These are phyloP conservation scores for Solanum tacnaense DNA, from an alignment of 257 asterid species.

Conservation along the genomic window DNA sequence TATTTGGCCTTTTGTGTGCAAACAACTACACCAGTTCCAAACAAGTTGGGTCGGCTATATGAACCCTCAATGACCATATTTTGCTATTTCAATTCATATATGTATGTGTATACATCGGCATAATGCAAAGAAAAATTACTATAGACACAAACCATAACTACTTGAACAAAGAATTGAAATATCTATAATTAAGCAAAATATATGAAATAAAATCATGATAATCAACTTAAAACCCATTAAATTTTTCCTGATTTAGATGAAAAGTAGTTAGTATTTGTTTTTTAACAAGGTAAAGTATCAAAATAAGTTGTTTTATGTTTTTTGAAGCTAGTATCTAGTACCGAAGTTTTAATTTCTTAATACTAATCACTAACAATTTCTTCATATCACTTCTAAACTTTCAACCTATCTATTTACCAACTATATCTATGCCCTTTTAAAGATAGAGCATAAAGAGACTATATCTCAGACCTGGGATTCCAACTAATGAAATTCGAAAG, in stretches of 20 bases:
- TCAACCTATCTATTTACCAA: neutral
- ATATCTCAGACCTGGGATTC: neutral
- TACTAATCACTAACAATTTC: neutral
- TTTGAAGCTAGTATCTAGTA: neutral
- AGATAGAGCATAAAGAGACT: neutral
- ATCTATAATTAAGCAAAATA: neutral
- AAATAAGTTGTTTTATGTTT: neutral
- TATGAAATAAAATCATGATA: neutral
- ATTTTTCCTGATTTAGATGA: neutral
- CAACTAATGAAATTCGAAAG: neutral
- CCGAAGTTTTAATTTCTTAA: neutral
- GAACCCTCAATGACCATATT: neutral
- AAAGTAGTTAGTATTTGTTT: neutral
- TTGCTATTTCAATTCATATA: neutral
- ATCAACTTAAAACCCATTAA: neutral
- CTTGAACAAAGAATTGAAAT: neutral
- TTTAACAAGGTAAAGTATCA: neutral
- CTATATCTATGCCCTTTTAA: neutral
- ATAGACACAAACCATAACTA: neutral
- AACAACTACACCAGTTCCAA: neutral
- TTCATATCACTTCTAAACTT: neutral
- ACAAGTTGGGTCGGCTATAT: neutral
- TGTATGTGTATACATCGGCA: neutral
- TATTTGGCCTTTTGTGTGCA: neutral
- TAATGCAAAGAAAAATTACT: neutral